These are phyloP conservation scores for Geranomyces variabilis DNA, from an alignment of 192 early-diverging fungal genomes.

Conservation along the genomic window DNA sequence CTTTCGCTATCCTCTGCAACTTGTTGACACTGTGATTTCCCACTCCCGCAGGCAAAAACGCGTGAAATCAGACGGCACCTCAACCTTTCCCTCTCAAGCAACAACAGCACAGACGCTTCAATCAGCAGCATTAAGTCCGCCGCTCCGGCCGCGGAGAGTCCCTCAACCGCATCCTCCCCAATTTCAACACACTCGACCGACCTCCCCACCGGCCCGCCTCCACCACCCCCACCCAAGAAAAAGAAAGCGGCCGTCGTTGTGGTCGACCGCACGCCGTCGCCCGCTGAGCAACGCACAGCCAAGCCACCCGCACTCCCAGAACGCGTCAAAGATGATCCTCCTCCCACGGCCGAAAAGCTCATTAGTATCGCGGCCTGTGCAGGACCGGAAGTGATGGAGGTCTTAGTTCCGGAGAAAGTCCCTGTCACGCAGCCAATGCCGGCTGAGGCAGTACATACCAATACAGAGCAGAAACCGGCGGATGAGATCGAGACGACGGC, in stretches of 20 bases:
- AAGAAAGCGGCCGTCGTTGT: too few relatives aligned
- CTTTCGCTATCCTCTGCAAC: not conserved
- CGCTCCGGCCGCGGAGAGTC: not conserved
- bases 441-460: too few relatives aligned
- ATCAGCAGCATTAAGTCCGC: not conserved
- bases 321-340: too few relatives aligned
- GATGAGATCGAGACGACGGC: not conserved
- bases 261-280: too few relatives aligned
- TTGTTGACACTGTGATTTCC: too few relatives aligned
- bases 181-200: not conserved
- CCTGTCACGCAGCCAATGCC: too few relatives aligned
- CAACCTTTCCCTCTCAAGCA: conserved; percentile 8
- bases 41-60: conserved; percentile 24
- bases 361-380: too few relatives aligned
- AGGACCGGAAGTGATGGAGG: too few relatives aligned
- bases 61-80: conserved; percentile 22
- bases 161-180: not conserved
- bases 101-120: not conserved
- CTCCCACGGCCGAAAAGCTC: too few relatives aligned
- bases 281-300: too few relatives aligned
- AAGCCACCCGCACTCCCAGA: too few relatives aligned
- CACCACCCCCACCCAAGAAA: not conserved
- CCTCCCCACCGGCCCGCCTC: not conserved
- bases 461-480: not conserved
- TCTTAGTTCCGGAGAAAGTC: too few relatives aligned